Conservation (phyloP, 192 early-diverging fungal species). For the Linnemannia schmuckeri region DNA sequence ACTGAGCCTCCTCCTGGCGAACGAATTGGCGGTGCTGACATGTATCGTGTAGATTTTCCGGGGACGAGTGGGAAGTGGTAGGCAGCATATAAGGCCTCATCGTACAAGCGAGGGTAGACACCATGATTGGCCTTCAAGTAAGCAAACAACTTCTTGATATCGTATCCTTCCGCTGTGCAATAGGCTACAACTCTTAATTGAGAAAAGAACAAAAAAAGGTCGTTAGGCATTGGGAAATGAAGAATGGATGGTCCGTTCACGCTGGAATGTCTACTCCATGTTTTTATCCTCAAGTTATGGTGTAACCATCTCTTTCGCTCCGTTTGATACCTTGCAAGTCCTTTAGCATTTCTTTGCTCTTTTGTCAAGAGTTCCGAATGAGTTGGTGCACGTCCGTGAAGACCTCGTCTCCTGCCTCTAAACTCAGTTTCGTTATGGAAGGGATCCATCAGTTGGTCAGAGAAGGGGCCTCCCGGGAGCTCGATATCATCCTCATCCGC, state of each 20-base stretch:
- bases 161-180: slow-evolving; percentile 78
- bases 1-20: slow-evolving; percentile 65
- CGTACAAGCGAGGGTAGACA: slow-evolving; percentile 65
- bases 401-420: slow-evolving; percentile 29
- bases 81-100: slow-evolving; percentile 68
- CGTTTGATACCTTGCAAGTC: slow-evolving; percentile 56
- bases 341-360: slow-evolving; percentile 61
- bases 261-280: not conserved
- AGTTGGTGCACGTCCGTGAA: slow-evolving; percentile 59
- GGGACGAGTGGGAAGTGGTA: slow-evolving; percentile 69
- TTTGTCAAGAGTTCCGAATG: slow-evolving; percentile 67
- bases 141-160: slow-evolving; percentile 55
- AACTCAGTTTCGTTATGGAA: slow-evolving; percentile 37
- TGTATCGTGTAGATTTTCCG: slow-evolving; percentile 37
- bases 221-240: not conserved
- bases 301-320: not conserved
- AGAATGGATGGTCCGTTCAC: not conserved
- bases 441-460: slow-evolving; percentile 26
- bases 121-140: slow-evolving; percentile 64
- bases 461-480: slow-evolving; percentile 5
- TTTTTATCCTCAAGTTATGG: not conserved
- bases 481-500: slow-evolving; percentile 41
- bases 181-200: slow-evolving; percentile 76
- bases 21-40: slow-evolving; percentile 46
- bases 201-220: not conserved